Percentiles rank a stretch among this genome's conserved stretches.
Conservation (phyloP, 495 filamentous ascomycete genomes). For the Aspergillus ostianus region DNA sequence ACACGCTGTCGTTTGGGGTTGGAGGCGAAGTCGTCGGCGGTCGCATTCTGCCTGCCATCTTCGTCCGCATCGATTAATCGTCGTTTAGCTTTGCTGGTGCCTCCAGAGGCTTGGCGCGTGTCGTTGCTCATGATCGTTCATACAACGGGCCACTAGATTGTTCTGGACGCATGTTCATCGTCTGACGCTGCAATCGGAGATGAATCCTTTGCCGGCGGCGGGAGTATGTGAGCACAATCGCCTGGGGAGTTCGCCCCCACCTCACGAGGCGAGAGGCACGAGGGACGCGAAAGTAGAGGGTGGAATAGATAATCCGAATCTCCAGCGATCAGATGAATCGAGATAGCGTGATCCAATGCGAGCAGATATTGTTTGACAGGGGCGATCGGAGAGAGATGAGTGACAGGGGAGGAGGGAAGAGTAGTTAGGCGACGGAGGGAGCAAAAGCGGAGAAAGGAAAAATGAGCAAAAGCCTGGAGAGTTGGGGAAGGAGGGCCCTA, state of each 20-base stretch:
- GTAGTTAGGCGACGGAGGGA: slow-evolving; percentile 8
- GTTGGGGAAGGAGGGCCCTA: slow-evolving; percentile 15
- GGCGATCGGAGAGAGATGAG: slow-evolving; percentile 3
- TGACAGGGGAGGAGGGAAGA: slow-evolving; percentile 9
- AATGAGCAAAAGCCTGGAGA: slow-evolving; percentile 11
- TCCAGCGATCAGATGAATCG: background rate
- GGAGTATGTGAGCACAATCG: slow-evolving; percentile 10
- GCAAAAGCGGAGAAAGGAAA: slow-evolving; percentile 26
- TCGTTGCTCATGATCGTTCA: slow-evolving; percentile 44
- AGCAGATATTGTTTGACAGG: background rate
- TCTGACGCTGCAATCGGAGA: slow-evolving; percentile 23
- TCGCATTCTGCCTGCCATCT: slow-evolving; percentile 24
- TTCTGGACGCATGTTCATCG: slow-evolving; percentile 35
- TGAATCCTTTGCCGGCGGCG: slow-evolving; percentile 39
- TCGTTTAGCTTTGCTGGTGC: slow-evolving; percentile 34
- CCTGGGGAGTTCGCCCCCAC: slow-evolving; percentile 1
- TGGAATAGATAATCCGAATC: background rate
- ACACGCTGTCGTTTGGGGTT: slow-evolving; percentile 50
- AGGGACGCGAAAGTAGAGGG: background rate
- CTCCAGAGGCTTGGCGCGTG: slow-evolving; percentile 36
- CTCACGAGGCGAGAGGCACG: background rate
- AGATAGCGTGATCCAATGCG: background rate
- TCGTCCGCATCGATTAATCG: slow-evolving; percentile 36
- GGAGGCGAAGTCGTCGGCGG: slow-evolving; percentile 27
- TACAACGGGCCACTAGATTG: slow-evolving; percentile 36